Evolutionary conservation across 2,329 filamentous ascomycete species (phyloP).

Genomic region (Venturia nashicola): DNA sequence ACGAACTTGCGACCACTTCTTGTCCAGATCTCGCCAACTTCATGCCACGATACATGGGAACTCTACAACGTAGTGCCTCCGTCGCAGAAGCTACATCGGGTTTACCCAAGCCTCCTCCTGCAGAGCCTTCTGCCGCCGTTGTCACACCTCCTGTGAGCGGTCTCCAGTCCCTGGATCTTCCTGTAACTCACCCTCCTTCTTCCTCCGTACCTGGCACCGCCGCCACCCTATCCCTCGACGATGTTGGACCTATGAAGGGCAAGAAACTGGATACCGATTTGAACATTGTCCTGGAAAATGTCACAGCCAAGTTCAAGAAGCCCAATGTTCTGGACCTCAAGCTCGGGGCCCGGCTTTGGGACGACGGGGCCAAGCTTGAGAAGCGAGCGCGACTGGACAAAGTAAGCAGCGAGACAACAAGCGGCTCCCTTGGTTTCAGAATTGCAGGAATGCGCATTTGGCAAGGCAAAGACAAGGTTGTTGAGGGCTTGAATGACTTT

Average conservation of each 20-base stretch:
- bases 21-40: conserved; percentile 66
- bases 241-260: conserved; percentile 34
- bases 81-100: conserved; percentile 18
- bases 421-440: conserved; percentile 46
- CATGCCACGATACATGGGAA: conserved; percentile 79
- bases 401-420: conserved; percentile 47
- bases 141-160: conserved; percentile 7
- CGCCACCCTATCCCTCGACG: conserved; percentile 13
- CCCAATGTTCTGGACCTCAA: conserved; percentile 93
- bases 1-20: conserved; percentile 54
- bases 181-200: conserved; percentile 1
- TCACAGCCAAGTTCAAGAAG: conserved; percentile 63
- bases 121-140: not conserved
- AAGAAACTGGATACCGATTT: conserved; percentile 61
- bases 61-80: conserved; percentile 52
- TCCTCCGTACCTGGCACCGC: conserved; percentile 15
- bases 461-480: conserved; percentile 19
- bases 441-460: conserved; percentile 55
- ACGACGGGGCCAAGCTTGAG: conserved; percentile 49
- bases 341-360: conserved; percentile 76
- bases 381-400: conserved; percentile 49
- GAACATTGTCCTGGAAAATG: conserved; percentile 77
- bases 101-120: conserved; percentile 12
- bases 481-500: conserved; percentile 7
- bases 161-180: not conserved